Conservation (phyloP, 106 monocot genomes). For the Ottelia alismoides region DNA sequence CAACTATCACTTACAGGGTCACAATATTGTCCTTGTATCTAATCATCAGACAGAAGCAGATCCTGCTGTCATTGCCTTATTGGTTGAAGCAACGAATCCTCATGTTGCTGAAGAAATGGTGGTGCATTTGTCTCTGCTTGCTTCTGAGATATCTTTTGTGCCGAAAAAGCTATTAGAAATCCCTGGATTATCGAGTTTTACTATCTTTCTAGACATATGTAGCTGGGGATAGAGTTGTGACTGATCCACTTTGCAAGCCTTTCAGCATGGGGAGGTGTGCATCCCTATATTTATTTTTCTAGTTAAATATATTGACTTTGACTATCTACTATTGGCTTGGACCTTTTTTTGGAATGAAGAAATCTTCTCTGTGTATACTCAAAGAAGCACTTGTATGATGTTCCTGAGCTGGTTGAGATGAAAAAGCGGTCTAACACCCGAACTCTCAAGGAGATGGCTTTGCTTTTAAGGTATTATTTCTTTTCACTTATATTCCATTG, state of each 20-base stretch:
- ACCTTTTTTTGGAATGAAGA: constrained; percentile 31
- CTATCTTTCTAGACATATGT: constrained; percentile 1
- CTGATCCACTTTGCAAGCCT: constrained; percentile 13
- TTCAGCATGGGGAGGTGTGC: constrained; percentile 18
- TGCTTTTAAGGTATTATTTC: constrained; percentile 40
- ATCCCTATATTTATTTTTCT: too few relatives aligned
- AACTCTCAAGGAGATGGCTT: constrained; percentile 73
- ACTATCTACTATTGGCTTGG: too few relatives aligned
- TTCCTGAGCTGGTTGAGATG: constrained; percentile 59
- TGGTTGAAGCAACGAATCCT: constrained; percentile 54
- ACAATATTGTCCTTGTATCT: constrained; percentile 67
- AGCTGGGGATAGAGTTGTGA: constrained; percentile 9
- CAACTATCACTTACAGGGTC: too few relatives aligned
- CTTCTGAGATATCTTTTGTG: too few relatives aligned
- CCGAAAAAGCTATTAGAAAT: too few relatives aligned
- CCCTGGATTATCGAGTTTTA: too few relatives aligned
- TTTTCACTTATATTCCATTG: too few relatives aligned
- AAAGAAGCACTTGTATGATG: constrained; percentile 87
- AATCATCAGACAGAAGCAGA: too few relatives aligned
- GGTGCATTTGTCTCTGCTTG: too few relatives aligned
- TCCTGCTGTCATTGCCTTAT: constrained; percentile 63
- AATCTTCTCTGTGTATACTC: constrained; percentile 86
- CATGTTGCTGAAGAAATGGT: constrained; percentile 58
- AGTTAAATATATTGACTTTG: too few relatives aligned
- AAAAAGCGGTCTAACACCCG: constrained; percentile 70